Evolutionary conservation across 1,284 basidiomycete genomes (phyloP).

Genomic region (Fomitopsis betulina): DNA sequence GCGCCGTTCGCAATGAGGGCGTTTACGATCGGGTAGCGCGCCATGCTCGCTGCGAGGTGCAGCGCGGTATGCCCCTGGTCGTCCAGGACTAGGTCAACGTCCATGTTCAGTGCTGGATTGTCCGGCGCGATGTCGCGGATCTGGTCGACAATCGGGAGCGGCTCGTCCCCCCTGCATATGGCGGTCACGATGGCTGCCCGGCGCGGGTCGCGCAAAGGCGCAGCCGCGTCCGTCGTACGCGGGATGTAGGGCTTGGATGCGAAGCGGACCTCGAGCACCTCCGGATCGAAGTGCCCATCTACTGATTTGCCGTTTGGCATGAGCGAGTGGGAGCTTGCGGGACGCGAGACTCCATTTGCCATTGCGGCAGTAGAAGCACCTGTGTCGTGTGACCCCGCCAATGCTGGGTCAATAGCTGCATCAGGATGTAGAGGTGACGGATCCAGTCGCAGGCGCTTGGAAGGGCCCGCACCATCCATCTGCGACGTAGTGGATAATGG

Average conservation of each 20-base stretch:
- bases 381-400: not conserved
- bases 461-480: conserved; percentile 44
- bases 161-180: conserved; percentile 67
- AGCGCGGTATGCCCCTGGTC: conserved; percentile 94
- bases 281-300: conserved; percentile 9
- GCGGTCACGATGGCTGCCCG: conserved; percentile 56
- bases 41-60: conserved; percentile 90
- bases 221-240: conserved; percentile 49
- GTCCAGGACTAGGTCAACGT: conserved; percentile 83
- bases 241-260: conserved; percentile 64
- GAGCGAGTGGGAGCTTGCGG: conserved; percentile 15
- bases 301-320: conserved; percentile 20
- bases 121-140: conserved; percentile 58
- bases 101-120: conserved; percentile 34
- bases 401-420: conserved; percentile 8
- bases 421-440: conserved; percentile 29
- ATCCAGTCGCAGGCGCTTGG: conserved; percentile 64
- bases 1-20: conserved; percentile 73
- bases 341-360: conserved; percentile 17
- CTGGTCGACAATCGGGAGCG: conserved; percentile 54
- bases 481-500: conserved; percentile 45
- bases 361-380: conserved; percentile 7
- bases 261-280: conserved; percentile 48
- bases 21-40: conserved; percentile 61
- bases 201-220: conserved; percentile 58